These are phyloP conservation scores for Pugionium cornutum DNA, from an alignment of 345 rosid species.

Conservation along the genomic window DNA sequence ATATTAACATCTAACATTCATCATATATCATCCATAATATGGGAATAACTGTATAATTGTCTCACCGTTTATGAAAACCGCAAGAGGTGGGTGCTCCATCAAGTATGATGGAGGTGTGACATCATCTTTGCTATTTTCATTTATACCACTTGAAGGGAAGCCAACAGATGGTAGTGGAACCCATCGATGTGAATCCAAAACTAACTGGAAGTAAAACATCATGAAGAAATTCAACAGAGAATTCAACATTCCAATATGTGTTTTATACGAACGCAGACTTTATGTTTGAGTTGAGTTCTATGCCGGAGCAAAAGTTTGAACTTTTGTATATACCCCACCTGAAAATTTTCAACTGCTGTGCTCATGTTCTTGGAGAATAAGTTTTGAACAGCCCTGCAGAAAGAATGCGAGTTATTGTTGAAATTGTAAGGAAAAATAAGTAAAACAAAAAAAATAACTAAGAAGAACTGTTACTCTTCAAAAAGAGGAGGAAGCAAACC, in stretches of 20 bases:
- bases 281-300: not conserved
- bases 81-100: slow-evolving; percentile 99
- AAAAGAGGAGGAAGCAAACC: slow-evolving; percentile 93
- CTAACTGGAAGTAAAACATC: slow-evolving; percentile 63
- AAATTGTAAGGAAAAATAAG: slow-evolving; percentile 2
- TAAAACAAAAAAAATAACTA: not conserved
- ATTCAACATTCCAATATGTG: slow-evolving; percentile 15
- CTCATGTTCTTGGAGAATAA: slow-evolving; percentile 85
- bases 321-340: slow-evolving; percentile 47
- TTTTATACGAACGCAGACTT: not conserved
- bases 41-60: not conserved
- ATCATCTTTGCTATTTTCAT: slow-evolving; percentile 78
- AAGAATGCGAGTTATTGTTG: slow-evolving; percentile 22
- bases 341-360: slow-evolving; percentile 84
- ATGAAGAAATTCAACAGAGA: slow-evolving; percentile 30
- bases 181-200: slow-evolving; percentile 97
- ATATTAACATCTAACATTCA: not conserved
- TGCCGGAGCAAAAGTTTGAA: slow-evolving; percentile 6
- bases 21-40: slow-evolving; percentile 3
- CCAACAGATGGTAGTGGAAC: slow-evolving; percentile 92
- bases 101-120: slow-evolving; percentile 89
- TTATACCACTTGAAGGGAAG: slow-evolving; percentile 58
- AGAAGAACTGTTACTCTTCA: slow-evolving; percentile 65
- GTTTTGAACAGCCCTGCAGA: slow-evolving; percentile 82
- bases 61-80: slow-evolving; percentile 89